Base-by-base conservation (phyloP, 73 alveolate species). In the Blepharisma stoltei region DNA sequence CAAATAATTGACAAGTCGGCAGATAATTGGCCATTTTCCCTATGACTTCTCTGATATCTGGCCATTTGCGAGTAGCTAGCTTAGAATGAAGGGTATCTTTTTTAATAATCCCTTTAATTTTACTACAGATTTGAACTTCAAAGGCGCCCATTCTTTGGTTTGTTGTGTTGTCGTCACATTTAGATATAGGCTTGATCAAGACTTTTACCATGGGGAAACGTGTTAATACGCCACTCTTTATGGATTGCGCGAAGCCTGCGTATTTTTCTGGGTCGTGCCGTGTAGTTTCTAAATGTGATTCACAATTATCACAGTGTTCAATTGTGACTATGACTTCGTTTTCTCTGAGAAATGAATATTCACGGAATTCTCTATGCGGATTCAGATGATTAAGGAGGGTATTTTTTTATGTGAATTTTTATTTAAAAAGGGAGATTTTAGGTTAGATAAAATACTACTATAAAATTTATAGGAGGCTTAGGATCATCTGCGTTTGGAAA, bases 241-340 rank as follows among this genome's bases (percentile, higher is more conserved):
- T 53, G 18, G 54, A 55, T 82, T 82, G 20, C 14, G 92, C 92
- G 27, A 53, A 47, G 7, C 6, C 21, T 45, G 46, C 77, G 69
- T 84, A 84, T 67, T 81, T 75, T 49, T 25, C 79, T 71, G 85
- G 85, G 27, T 82, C 88, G 70, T 84, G 92, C 20, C 87, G 54
- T 23, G 92, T 84, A 6, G 84, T 67, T 4, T 80, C 82, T 68
- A 54, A 18, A 48, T 84, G 92, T 53, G 68, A 83, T 27, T 84
- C 82, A 73, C 92, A 84, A 54, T 84, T 84, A 69, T 38, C 55
- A 43, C 79, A 69, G 60, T 69, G 79, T 5, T 69, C 79, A n/a
- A 69, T 69, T 1, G 79, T 69, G 25, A 46, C 14, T 9, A 69
- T 11, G 0, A 69, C 65, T 38, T 69, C 79, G 43, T 69, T n/a